Conservation (phyloP, 2,329 filamentous ascomycete species). For the Blastomyces silverae region DNA sequence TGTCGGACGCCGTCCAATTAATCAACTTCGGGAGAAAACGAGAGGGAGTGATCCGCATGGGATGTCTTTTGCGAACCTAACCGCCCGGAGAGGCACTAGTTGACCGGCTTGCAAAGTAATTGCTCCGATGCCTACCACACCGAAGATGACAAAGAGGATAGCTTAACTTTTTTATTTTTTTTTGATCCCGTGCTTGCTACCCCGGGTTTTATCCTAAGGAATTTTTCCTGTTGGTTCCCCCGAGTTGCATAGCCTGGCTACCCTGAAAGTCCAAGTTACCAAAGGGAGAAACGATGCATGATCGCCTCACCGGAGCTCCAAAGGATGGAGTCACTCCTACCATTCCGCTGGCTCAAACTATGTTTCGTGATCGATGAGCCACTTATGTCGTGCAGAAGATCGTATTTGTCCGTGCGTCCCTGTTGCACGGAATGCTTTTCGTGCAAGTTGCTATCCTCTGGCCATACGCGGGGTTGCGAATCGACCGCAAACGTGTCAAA, state of each 20-base stretch:
- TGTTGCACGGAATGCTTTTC: background rate
- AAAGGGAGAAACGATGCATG: background rate
- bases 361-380: background rate
- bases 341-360: background rate
- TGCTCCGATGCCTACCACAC: background rate
- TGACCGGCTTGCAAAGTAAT: too few species aligned
- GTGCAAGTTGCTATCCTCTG: background rate
- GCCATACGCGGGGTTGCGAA: background rate
- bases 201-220: background rate
- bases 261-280: background rate
- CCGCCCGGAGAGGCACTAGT: background rate
- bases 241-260: background rate
- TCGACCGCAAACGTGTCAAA: background rate
- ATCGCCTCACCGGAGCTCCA: constrained; percentile 6
- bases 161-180: background rate
- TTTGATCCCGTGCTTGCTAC: background rate
- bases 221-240: background rate
- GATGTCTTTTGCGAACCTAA: background rate
- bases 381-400: constrained; percentile 6
- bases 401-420: background rate
- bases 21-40: background rate
- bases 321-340: background rate
- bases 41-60: background rate
- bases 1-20: background rate
- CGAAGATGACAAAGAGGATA: background rate